Evolutionary conservation across 768 basidiomycete species (phyloP), one percentile per base, ranked within the genome.

Genomic region (Mycena capillaripes): DNA sequence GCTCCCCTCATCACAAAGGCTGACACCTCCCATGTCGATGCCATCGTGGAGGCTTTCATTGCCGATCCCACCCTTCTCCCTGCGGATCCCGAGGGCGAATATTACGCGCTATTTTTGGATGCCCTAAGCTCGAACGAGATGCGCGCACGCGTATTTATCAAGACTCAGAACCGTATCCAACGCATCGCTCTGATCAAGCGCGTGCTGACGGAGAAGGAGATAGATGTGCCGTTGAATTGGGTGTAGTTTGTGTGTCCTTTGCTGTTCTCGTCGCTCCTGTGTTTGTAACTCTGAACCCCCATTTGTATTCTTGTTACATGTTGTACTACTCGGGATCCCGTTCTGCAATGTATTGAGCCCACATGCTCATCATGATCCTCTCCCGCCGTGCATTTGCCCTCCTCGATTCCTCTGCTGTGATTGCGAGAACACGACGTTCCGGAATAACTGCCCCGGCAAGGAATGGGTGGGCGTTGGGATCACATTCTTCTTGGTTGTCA

Each of bases 11-110:
- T 69, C 67, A 69, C 67, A 5, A 60, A 59, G n/a, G 57, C 38
- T 5, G 69, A 70, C 42, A 63, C 61, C 14, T 64, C 61, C 8
- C 61, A 70, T n/a, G 61, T 70, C 40, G 69, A 63, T 50, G 60
- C 36, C 9, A 27, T 70, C 42, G 32, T 63, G 7, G 29, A 64
- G 8, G 29, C 27, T 17, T 56, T 70, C 38, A 34, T 16, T 32
- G 42, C 17, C 21, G 53, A 70, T 9, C 52, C 60, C 14, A 61
- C 58, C 8, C 69, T 70, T 23, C 69, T 70, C 27, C 69, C 61
- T 3, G n/a, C 29, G 25, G 40, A 63, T 25, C 58, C 61, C 9
- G 48, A 46, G 2, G 69, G 64, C 17, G 36, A 57, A 25, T 64
- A 55, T 42, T 64, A 63, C 27, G 62, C 53, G 3, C 60, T 58